phyloP scores from a whole-genome alignment of 164 flowering plant species.

The Sextonia rubra region DNA sequence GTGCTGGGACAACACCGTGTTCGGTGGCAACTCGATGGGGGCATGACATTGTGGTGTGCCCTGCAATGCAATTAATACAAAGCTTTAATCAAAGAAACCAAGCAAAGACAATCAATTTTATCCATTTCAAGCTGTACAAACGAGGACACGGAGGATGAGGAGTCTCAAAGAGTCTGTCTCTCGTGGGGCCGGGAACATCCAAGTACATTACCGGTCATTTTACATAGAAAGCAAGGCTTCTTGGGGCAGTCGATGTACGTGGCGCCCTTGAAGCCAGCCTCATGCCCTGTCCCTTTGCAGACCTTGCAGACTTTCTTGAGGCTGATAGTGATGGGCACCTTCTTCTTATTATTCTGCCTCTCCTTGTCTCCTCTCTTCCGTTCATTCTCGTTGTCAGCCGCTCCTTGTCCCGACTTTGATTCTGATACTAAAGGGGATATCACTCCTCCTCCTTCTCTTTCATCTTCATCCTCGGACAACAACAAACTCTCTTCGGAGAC shows the following conservation, averaged over 20 bases:
- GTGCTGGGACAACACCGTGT: slow-evolving; percentile 41
- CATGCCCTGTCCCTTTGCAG: slow-evolving; percentile 79
- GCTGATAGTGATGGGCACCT: slow-evolving; percentile 62
- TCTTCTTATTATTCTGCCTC: slow-evolving; percentile 37
- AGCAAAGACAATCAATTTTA: not conserved
- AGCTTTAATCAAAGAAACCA: not conserved
- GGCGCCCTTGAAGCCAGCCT: slow-evolving; percentile 92
- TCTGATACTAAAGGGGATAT: slow-evolving; percentile 26
- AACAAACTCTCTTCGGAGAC: slow-evolving; percentile 43
- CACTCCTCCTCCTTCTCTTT: slow-evolving; percentile 19
- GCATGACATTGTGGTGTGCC: slow-evolving; percentile 75
- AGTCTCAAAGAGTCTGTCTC: not conserved
- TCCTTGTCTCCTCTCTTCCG: slow-evolving; percentile 6
- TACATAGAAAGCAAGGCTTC: slow-evolving; percentile 94
- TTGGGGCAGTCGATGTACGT: slow-evolving; percentile 94
- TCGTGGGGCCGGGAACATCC: not conserved
- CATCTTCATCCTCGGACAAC: slow-evolving; percentile 28
- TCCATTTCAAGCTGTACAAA: not conserved
- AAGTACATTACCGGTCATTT: slow-evolving; percentile 61
- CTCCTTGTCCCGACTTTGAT: slow-evolving; percentile 3
- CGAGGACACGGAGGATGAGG: not conserved
- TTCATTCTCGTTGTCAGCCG: not conserved
- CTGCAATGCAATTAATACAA: slow-evolving; percentile 31
- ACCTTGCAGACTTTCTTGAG: slow-evolving; percentile 95
- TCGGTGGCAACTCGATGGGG: slow-evolving; percentile 64